Evolutionary conservation across 495 filamentous ascomycete genomes (phyloP), one percentile per base, ranked within the genome.

Genomic region (Lindgomyces ingoldianus): DNA sequence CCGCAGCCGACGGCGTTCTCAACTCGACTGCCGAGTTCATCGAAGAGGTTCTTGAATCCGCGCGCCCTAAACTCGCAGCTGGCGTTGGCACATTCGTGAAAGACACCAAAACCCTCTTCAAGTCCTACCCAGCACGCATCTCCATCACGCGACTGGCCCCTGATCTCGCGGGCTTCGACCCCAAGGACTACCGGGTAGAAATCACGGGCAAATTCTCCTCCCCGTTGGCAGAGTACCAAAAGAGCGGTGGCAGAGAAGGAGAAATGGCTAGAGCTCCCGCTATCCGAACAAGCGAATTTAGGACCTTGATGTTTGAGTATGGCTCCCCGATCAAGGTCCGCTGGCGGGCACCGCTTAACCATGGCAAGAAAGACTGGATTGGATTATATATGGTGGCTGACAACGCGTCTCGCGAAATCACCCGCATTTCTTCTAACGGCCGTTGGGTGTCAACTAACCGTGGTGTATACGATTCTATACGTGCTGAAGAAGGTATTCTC

Each of bases 281-380:
- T 16, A 77, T 82, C 42, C 75, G 81, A 33, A 77, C 77, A 14
- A 84, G 82, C 66, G 79, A 84, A 33, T 84, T 89, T 70, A 85
- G 89, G 74, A 89, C 89, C 3, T 74, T 91, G 55, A 84, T 88
- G 0, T 89, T 96, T 57, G 85, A 95, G 75, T 98, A 98, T 68
- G 94, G 94, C 51, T 83, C 92, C 11, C 91, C 93, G 12, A 90
- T 98, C 75, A 89, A 84, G 67, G 90, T 98, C 66, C 87, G 84
- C 69, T 98, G 94, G 94, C 91, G 86, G 18, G 95, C 94, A 0
- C 94, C 94, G 0, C 81, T 88, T 54, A 92, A 93, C 70, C 94
- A 98, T 77, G 88, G 87, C 79, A 94, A 89, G 72, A 90, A 87
- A 66, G 94, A 98, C 74, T 98, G 94, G 94, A 85, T 98, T 52